These are phyloP conservation scores for Sarocladiaceae sp. DNA, from an alignment of 2,329 filamentous ascomycete genomes.

Conservation along the genomic window DNA sequence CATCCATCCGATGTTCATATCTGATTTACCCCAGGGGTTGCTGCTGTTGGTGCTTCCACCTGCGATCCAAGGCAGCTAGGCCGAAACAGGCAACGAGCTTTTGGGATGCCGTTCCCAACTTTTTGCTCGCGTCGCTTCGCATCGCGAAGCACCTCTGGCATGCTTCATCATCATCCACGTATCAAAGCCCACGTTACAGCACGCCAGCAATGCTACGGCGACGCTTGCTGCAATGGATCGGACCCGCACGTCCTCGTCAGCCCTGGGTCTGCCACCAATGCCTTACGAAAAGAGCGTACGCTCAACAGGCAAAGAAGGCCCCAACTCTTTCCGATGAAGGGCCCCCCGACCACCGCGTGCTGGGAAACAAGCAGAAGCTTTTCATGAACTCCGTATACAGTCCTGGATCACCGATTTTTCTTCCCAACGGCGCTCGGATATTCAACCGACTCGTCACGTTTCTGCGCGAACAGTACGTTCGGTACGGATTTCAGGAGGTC, in stretches of 20 bases:
- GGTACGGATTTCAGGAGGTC: slow-evolving; percentile 83
- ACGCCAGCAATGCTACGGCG: not conserved
- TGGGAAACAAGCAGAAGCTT: slow-evolving; percentile 62
- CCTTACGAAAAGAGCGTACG: not conserved
- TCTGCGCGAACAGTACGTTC: slow-evolving; percentile 74
- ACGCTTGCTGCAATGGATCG: not conserved
- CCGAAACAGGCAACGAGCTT: slow-evolving; percentile 7
- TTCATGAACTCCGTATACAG: slow-evolving; percentile 76
- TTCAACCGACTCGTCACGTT: slow-evolving; percentile 81
- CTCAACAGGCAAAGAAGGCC: slow-evolving; percentile 1
- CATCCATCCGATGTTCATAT: not conserved
- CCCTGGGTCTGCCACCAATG: slow-evolving; percentile 3
- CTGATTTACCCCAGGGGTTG: too few species aligned
- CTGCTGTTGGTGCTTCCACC: too few species aligned
- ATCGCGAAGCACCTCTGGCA: not conserved
- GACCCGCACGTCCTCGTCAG: not conserved
- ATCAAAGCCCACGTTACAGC: not conserved
- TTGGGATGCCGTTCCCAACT: not conserved
- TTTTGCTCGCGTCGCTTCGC: not conserved
- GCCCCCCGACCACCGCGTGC: slow-evolving; percentile 51
- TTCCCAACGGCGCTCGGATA: slow-evolving; percentile 73
- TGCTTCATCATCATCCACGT: not conserved
- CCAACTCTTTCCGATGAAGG: slow-evolving; percentile 14
- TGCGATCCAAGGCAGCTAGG: not conserved
- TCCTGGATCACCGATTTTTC: slow-evolving; percentile 78